Base-by-base conservation (phyloP, 2,329 filamentous ascomycete genomes). In the Pezicula rhizophila region DNA sequence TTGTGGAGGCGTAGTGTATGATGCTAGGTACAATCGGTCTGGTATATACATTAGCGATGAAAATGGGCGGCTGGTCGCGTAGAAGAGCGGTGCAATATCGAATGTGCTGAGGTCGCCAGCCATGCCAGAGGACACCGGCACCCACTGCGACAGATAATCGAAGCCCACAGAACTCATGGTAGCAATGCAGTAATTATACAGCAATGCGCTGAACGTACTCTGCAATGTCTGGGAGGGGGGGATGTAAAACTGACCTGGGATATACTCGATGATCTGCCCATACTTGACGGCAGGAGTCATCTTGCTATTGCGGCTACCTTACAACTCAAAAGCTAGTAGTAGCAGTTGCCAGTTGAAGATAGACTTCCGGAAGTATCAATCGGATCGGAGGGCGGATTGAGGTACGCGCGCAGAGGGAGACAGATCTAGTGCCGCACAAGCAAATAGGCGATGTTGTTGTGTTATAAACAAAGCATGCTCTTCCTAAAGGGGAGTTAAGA, bases 21-120 rank as follows among this genome's bases (percentile, higher is more conserved):
- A 91, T 57, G 89, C 93, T 57, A 99, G 84, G 67, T 97, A 99
- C 45, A 99, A 78, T 50, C 92, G 89, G 72, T 96, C 93, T 96
- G 69, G 51, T 51, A 68, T 58, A 64, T 31, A 31, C 46, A 66
- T 74, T 61, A 73, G 70, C 59, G 67, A 54, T 33, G 60, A 59
- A 46, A 45, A 49, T 42, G 54, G 55, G 23, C 50, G 23, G 35
- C 49, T 40, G 12, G 38, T 18, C 38, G 23, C 7, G 7, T 40
- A 20, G 38, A 18, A 40, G 12, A 40, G 38, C 10, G 23, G 17
- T 12, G 40, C 40, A 42, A 23, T 42, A 5, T 31, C 14, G 38
- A 18, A 11, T 23, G 38, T 17, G 15, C 15, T 31, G 28, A 12
- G 11, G 28, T 31, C 11, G 8, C 28, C 28, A 7, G 28, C 28